phyloP scores from a whole-genome alignment of 768 basidiomycete genomes.

The Mycena vulgaris region DNA sequence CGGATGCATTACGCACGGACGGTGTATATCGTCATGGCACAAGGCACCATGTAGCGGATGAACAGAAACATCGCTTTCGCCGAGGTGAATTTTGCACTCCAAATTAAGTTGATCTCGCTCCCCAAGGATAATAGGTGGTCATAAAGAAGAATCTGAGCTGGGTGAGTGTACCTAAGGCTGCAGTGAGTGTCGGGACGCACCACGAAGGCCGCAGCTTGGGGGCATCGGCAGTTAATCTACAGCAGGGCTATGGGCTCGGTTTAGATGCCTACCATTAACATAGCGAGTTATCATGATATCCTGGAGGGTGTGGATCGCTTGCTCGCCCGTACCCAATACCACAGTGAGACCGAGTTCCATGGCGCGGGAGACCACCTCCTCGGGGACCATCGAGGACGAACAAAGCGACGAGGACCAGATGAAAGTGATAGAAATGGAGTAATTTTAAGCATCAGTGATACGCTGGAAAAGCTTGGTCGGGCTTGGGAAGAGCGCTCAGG shows the following conservation, averaged over 20 bases:
- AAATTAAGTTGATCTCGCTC: slow-evolving; percentile 31
- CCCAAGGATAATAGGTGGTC: slow-evolving; percentile 35
- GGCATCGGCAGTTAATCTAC: background rate
- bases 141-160: slow-evolving; percentile 33
- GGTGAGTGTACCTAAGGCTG: background rate
- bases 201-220: slow-evolving; percentile 30
- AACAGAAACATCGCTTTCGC: slow-evolving; percentile 31
- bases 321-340: too few relatives aligned
- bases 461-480: background rate
- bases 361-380: slow-evolving; percentile 15
- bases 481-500: background rate
- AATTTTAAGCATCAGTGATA: slow-evolving; percentile 23
- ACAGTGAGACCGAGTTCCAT: slow-evolving; percentile 26
- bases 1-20: slow-evolving; percentile 24
- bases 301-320: too few relatives aligned
- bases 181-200: slow-evolving; percentile 7
- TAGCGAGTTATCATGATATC: slow-evolving; percentile 27
- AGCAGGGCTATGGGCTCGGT: background rate
- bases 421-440: background rate
- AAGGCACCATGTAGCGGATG: slow-evolving; percentile 33
- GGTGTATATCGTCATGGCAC: slow-evolving; percentile 23
- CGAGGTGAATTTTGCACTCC: slow-evolving; percentile 24
- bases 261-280: slow-evolving; percentile 21
- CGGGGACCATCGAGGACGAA: slow-evolving; percentile 13
- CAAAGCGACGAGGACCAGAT: slow-evolving; percentile 22